Conservation (phyloP, 352 stramenopile species). For the Globisporangium solare region DNA sequence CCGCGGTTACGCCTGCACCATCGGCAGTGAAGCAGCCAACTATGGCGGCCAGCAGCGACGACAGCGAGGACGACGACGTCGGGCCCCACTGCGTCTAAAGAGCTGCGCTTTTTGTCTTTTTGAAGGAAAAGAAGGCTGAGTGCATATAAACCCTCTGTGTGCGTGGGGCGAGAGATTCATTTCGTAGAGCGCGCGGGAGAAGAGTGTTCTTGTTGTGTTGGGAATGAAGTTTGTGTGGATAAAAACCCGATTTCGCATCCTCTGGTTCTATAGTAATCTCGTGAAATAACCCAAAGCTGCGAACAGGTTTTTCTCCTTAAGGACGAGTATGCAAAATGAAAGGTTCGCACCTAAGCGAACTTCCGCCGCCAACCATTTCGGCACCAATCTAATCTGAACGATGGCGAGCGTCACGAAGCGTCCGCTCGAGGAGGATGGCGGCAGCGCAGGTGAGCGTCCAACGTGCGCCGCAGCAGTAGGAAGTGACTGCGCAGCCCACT, state of each 20-base stretch:
- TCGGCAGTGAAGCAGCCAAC: constrained; percentile 9
- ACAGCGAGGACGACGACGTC: neutral
- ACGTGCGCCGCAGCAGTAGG: too few species aligned
- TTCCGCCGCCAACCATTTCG: constrained; percentile 5
- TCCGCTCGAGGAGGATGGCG: constrained; percentile 4
- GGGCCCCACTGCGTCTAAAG: constrained; percentile 11
- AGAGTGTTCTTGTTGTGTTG: too few species aligned
- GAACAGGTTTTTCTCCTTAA: too few species aligned
- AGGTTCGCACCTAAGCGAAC: neutral
- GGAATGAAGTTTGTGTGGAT: too few species aligned
- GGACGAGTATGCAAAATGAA: neutral
- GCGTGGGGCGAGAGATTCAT: neutral
- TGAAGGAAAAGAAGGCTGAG: neutral
- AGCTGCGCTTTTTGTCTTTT: neutral
- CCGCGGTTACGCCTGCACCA: constrained; percentile 6
- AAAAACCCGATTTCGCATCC: too few species aligned
- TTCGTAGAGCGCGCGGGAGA: neutral
- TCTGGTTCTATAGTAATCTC: too few species aligned
- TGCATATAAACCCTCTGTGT: neutral
- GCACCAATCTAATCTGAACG: constrained; percentile 2
- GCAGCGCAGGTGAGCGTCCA: neutral
- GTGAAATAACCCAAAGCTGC: too few species aligned
- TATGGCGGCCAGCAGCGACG: neutral
- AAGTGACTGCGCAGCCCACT: too few species aligned
- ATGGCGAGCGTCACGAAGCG: constrained; percentile 7